Evolutionary conservation across 2,329 filamentous ascomycete species (phyloP).

Genomic region (Trichothecium sympodiale): DNA sequence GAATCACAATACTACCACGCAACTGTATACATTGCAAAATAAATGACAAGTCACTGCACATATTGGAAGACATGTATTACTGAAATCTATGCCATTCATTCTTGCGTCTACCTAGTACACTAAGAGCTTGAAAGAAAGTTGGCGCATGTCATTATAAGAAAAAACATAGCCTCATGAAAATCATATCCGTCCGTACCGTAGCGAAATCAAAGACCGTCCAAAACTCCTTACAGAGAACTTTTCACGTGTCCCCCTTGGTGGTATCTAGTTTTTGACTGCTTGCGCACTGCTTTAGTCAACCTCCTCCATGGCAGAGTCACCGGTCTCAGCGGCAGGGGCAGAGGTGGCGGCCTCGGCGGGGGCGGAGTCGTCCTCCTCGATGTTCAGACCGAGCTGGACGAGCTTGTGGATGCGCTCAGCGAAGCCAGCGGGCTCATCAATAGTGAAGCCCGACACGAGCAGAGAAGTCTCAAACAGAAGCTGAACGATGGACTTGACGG

Average conservation of each 20-base stretch:
- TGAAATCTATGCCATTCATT: too few relatives aligned
- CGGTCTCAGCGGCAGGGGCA: constrained; percentile 43
- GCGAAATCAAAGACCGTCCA: constrained; percentile 21
- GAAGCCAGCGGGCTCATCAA: constrained; percentile 95
- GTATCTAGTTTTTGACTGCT: not conserved
- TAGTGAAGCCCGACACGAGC: constrained; percentile 97
- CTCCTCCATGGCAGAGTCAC: constrained; percentile 98
- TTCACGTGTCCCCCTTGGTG: constrained; percentile 25
- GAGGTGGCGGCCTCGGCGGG: constrained; percentile 49
- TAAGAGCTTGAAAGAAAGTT: too few relatives aligned
- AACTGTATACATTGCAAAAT: too few relatives aligned
- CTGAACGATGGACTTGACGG: constrained; percentile 97
- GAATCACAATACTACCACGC: too few relatives aligned
- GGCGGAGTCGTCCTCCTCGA: constrained; percentile 78
- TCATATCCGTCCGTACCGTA: too few relatives aligned
- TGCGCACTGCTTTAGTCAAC: constrained; percentile 64
- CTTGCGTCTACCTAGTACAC: too few relatives aligned
- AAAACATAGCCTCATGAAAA: too few relatives aligned
- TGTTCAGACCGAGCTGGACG: constrained; percentile 92
- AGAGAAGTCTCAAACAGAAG: constrained; percentile 98
- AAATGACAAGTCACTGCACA: too few relatives aligned
- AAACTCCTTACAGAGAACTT: constrained; percentile 24
- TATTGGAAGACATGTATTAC: too few relatives aligned
- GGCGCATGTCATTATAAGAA: too few relatives aligned
- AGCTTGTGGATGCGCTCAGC: constrained; percentile 99